Base-by-base conservation (phyloP, 129 eudicot genomes). In the Artemisia annua region DNA sequence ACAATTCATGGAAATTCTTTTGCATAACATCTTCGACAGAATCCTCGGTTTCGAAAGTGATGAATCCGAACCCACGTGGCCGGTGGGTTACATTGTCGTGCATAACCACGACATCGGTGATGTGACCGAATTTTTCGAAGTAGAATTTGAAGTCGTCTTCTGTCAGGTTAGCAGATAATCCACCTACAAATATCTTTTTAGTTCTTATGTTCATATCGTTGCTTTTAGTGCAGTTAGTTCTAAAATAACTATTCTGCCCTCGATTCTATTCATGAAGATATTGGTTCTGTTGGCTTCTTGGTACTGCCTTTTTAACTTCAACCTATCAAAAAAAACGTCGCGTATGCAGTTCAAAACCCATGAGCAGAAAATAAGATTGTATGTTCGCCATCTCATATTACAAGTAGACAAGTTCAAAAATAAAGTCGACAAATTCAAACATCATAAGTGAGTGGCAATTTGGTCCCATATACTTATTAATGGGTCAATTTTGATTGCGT, bases 161-260 rank as follows among this genome's bases (percentile, higher is more conserved):
- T 0, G 93, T 94, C 77, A 94, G 58, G 84, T 80, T 83, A 82
- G 90, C 87, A 11, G 97, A 77, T 75, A 94, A 81, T 16, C 97
- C 99, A 15, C 99, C 97, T 69, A 94, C 99, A 56, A 94, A 94
- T 68, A 94, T 86, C 89, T 94, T 94, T 83, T 88, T 90, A 53
- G 97, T 87, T 87, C 68, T 90, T 79, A 83, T 73, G 66, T 71
- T 28, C 80, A 74, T 70, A 79, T 79, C 73, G 28, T 69, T 78
- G 69, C 16, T 67, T 68, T 76, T 76, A 24, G 43, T 13, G 49
- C 62, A 54, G 11, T 76, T 76, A 68, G 30, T 82, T 61, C 86
- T 83, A 75, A 22, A 28, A 56, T 74, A 76, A 78, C 93, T 89
- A 80, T 54, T 70, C 71, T 64, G 77, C 30, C 84, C 85, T 75